Conservation (phyloP, 345 rosid genomes). For the Salix suchowensis region DNA sequence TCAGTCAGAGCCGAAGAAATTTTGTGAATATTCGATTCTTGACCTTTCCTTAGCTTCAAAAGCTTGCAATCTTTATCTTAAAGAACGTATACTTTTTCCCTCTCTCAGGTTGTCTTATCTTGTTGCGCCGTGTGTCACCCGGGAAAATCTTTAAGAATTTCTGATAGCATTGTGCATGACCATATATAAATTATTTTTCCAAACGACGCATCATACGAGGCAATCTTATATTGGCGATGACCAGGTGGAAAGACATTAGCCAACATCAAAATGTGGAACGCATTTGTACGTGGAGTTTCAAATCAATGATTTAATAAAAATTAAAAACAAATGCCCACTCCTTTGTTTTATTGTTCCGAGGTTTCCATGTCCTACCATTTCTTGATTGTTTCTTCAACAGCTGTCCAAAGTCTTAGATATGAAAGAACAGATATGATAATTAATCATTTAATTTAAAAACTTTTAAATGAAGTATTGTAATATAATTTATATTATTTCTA, state of each 20-base stretch:
- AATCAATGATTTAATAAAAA: background rate
- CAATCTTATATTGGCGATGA: background rate
- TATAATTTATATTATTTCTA: too few relatives aligned
- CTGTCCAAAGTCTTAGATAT: constrained; percentile 2
- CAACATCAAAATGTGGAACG: background rate
- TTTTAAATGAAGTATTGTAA: too few relatives aligned
- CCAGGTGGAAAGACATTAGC: background rate
- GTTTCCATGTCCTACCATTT: background rate
- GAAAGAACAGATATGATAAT: constrained; percentile 1
- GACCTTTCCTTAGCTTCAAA: background rate
- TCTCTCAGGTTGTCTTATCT: background rate
- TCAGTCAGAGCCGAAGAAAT: too few relatives aligned
- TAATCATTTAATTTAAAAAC: too few relatives aligned
- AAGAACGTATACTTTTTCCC: background rate
- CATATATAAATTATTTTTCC: background rate
- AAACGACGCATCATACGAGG: background rate
- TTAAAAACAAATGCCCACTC: background rate
- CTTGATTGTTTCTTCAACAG: background rate
- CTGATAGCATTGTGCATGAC: constrained; percentile 1
- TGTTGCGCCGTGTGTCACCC: background rate
- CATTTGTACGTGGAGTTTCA: background rate
- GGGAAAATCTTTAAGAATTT: background rate
- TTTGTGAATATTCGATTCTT: background rate
- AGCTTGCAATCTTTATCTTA: background rate
- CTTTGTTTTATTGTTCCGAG: background rate